Evolutionary conservation across 306 rosid species (phyloP).

Genomic region (Senna siamea): DNA sequence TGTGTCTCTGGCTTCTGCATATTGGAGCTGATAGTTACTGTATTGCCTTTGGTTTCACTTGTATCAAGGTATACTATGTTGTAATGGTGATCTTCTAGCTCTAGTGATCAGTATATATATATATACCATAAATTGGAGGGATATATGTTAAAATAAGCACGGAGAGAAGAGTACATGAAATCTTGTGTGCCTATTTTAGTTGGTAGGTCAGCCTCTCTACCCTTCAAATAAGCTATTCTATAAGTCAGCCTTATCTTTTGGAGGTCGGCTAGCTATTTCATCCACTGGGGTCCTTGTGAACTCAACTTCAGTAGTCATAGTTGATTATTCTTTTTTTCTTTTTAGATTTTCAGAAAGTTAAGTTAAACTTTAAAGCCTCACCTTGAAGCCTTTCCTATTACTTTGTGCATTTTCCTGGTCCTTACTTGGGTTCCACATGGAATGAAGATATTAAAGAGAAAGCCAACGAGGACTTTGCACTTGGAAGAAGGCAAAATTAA

Average conservation of each 20-base stretch:
- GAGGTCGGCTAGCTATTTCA: not conserved
- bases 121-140: not conserved
- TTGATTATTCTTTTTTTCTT: not conserved
- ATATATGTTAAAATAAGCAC: not conserved
- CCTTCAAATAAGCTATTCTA: constrained; percentile 15
- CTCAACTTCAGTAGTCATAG: not conserved
- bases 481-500: not conserved
- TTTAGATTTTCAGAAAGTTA: not conserved
- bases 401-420: not conserved
- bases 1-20: constrained; percentile 58
- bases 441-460: not conserved
- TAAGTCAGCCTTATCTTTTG: constrained; percentile 4
- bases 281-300: not conserved
- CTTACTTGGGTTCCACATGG: not conserved
- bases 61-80: constrained; percentile 17
- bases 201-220: not conserved
- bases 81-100: constrained; percentile 31
- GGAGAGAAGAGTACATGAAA: not conserved
- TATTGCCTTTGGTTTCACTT: constrained; percentile 13
- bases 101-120: constrained; percentile 18
- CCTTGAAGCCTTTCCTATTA: not conserved
- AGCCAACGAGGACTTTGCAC: not conserved
- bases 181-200: not conserved
- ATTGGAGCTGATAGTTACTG: constrained; percentile 32
- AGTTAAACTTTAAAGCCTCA: not conserved